Evolutionary conservation across 306 rosid genomes (phyloP), one percentile per base, ranked within the genome.

Genomic region (Cicer arietinum): DNA sequence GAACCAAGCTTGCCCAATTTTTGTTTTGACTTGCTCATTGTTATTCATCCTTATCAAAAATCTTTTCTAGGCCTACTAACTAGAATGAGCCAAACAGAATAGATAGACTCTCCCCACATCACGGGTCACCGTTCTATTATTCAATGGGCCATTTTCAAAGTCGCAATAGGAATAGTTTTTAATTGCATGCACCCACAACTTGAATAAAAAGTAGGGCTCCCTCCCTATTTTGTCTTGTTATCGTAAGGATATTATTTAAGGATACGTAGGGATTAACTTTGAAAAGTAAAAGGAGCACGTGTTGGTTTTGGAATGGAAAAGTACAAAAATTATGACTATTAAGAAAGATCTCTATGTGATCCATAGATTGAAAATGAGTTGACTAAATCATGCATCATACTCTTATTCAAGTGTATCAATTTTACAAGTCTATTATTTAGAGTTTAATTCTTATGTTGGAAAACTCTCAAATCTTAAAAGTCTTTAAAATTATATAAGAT

Each of bases 61-160:
- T 74, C 35, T 42, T 39, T 13, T 14, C 1, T 47, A 59, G 51
- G 16, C 13, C 69, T 20, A 10, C 16, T 6, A 30, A 10, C 16
- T 8, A 30, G 60, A 39, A 54, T 3, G 17, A 53, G 67, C 54
- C 81, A 70, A 56, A 64, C 9, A 79, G 14, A 59, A 73, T 79
- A 45, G 48, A 65, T 45, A 50, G 68, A 43, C 16, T 39, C 44
- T 52, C 39, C 67, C 79, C 18, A 53, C 0, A 9, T 75, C 71
- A 61, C 18, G 42, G 51, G 44, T 61, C 64, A 44, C 62, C 61
- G 20, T 62, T 61, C 10, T 18, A 82, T 67, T 78, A 65, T 80
- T 53, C 71, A 83, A 70, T 20, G 47, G 5, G 40, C 47, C 63
- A 68, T 53, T 77, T 81, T 76, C 63, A 42, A 8, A 48, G 85